Evolutionary conservation across 305 asterid genomes (phyloP).

Genomic region (Solanum hybrid): DNA sequence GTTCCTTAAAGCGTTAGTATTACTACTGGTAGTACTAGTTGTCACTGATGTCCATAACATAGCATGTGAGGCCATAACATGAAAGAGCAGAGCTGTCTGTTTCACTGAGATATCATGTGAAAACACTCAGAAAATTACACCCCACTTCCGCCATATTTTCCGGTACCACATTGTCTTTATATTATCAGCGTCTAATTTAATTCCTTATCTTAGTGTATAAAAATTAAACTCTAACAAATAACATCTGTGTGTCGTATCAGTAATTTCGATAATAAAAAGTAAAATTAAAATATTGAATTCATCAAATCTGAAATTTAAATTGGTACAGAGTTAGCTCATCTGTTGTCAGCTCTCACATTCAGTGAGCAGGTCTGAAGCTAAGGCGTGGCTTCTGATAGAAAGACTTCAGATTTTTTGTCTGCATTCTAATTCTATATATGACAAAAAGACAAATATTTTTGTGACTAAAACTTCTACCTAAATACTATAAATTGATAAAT

Average conservation of each 20-base stretch:
- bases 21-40: slow-evolving; percentile 4
- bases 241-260: background rate
- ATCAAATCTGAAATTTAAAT: background rate
- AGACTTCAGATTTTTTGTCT: background rate
- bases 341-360: slow-evolving; percentile 2
- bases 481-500: background rate
- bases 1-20: slow-evolving; percentile 3
- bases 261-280: background rate
- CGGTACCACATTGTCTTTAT: background rate
- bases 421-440: background rate
- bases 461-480: background rate
- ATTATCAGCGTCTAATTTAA: background rate
- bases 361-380: background rate
- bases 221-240: no score
- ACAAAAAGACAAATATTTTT: background rate
- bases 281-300: no score
- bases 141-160: background rate
- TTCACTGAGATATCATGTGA: slow-evolving; percentile 44
- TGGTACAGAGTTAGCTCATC: background rate
- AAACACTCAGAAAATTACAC: background rate
- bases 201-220: background rate
- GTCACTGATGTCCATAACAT: slow-evolving; percentile 33
- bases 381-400: background rate
- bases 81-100: slow-evolving; percentile 30
- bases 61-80: slow-evolving; percentile 48